Percentiles rank a stretch among this genome's conserved stretches.
Conservation (phyloP, 768 basidiomycete genomes). For the Botryobasidium botryosum region DNA sequence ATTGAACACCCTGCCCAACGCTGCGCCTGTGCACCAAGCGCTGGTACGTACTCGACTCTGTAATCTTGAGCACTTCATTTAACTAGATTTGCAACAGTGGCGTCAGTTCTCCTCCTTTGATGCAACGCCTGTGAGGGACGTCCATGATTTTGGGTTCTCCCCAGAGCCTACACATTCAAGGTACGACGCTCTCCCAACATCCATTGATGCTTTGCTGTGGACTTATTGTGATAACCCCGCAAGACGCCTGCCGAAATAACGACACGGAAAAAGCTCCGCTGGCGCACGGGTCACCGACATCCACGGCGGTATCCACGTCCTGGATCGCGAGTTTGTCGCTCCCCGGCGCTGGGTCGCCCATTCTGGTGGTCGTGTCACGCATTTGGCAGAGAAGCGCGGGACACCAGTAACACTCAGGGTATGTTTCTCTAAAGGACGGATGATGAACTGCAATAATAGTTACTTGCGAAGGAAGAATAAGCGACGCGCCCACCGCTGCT, state of each 20-base stretch:
- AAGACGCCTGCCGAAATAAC: conserved; percentile 46
- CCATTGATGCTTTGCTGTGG: neutral
- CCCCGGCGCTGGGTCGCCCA: conserved; percentile 66
- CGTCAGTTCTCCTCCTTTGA: conserved; percentile 87
- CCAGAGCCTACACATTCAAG: conserved; percentile 74
- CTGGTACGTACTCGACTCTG: too few relatives aligned
- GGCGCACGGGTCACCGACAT: conserved; percentile 71
- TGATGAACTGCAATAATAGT: too few relatives aligned
- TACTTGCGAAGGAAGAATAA: conserved; percentile 49
- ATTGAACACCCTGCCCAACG: too few relatives aligned
- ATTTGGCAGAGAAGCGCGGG: conserved; percentile 68
- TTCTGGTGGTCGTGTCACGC: conserved; percentile 61
- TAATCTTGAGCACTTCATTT: too few relatives aligned
- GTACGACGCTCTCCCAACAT: too few relatives aligned
- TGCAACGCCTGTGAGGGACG: conserved; percentile 54
- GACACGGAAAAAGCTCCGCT: conserved; percentile 34
- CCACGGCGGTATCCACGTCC: conserved; percentile 63
- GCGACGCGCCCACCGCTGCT: conserved; percentile 45
- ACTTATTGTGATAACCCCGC: conserved; percentile 18
- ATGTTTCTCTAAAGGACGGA: conserved; percentile 20
- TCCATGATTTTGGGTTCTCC: conserved; percentile 52
- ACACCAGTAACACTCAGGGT: conserved; percentile 83
- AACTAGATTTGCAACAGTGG: too few relatives aligned
- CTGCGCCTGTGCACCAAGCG: too few relatives aligned
- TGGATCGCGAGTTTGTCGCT: conserved; percentile 58